These are phyloP conservation scores for Sphaerostilbella broomeana DNA, from an alignment of 2,329 filamentous ascomycete species.

Conservation along the genomic window DNA sequence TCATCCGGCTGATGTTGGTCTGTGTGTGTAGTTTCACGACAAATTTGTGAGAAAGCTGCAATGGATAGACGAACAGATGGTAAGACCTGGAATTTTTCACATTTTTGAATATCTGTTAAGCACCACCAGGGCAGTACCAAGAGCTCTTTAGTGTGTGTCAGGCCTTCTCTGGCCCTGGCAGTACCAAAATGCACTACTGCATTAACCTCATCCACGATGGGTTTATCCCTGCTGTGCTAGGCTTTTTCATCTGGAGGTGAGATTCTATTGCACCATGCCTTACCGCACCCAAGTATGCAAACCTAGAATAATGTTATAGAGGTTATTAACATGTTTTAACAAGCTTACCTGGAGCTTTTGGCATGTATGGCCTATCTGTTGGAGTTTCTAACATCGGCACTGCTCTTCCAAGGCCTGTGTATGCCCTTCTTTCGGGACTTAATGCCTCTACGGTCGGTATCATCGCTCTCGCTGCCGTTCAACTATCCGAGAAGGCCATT, in stretches of 20 bases:
- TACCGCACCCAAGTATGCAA: too few relatives aligned
- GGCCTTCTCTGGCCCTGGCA: slow-evolving; percentile 59
- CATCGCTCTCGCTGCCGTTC: slow-evolving; percentile 61
- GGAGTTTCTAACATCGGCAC: slow-evolving; percentile 56
- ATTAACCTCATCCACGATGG: slow-evolving; percentile 59
- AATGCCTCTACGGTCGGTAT: slow-evolving; percentile 68
- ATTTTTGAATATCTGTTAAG: background rate
- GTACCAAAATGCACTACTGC: slow-evolving; percentile 66
- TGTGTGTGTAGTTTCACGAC: slow-evolving; percentile 41
- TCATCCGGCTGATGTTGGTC: too few relatives aligned
- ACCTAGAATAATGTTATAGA: slow-evolving; percentile 12
- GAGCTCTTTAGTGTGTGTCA: slow-evolving; percentile 68
- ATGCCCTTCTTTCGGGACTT: slow-evolving; percentile 63
- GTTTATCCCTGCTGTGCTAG: slow-evolving; percentile 48
- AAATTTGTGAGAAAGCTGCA: slow-evolving; percentile 52
- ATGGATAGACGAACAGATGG: slow-evolving; percentile 65
- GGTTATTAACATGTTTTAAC: background rate
- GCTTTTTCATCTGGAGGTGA: slow-evolving; percentile 59
- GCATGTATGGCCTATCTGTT: slow-evolving; percentile 61
- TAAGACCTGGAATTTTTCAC: too few relatives aligned
- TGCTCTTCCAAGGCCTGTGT: slow-evolving; percentile 54
- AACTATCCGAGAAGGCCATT: slow-evolving; percentile 61
- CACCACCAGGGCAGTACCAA: slow-evolving; percentile 51
- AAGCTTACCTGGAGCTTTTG: slow-evolving; percentile 61
- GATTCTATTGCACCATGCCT: too few relatives aligned